phyloP scores from a whole-genome alignment of 192 early-diverging fungal genomes.

The Linnemannia zychae region DNA sequence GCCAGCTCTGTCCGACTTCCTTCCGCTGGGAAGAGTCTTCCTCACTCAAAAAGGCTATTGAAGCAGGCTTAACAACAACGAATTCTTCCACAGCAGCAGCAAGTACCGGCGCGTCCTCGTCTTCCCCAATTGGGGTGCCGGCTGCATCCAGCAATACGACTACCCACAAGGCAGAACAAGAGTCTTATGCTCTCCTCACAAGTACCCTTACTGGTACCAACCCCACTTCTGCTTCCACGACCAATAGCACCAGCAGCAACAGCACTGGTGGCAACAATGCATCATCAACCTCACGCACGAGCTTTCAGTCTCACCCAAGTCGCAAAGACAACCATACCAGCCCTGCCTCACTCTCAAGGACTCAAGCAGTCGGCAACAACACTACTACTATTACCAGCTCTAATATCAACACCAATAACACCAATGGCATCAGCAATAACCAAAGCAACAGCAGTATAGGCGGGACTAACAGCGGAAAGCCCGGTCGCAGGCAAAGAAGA shows the following conservation, averaged over 20 bases:
- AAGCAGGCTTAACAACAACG: neutral
- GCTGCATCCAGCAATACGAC: neutral
- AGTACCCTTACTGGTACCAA: neutral
- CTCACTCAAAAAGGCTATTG: neutral
- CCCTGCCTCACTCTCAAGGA: slow-evolving; percentile 17
- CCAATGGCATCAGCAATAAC: slow-evolving; percentile 2
- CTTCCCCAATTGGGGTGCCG: neutral
- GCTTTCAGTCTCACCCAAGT: slow-evolving; percentile 18
- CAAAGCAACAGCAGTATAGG: neutral
- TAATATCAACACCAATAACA: neutral
- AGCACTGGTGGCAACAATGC: neutral
- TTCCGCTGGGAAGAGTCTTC: slow-evolving; percentile 50
- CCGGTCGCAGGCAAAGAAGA: slow-evolving; percentile 13
- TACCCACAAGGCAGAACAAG: neutral
- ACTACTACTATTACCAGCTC: neutral
- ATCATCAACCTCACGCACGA: neutral
- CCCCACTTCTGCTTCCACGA: neutral
- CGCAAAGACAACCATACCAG: slow-evolving; percentile 49
- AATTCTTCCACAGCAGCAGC: neutral
- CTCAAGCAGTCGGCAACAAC: slow-evolving; percentile 1
- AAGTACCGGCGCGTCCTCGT: neutral
- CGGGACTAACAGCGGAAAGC: slow-evolving; percentile 1
- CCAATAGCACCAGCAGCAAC: too few species aligned
- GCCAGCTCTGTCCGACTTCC: slow-evolving; percentile 41
- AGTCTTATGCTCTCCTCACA: neutral